Evolutionary conservation across 371 early-diverging fungal genomes (phyloP).

Genomic region (Mucor irregularis): DNA sequence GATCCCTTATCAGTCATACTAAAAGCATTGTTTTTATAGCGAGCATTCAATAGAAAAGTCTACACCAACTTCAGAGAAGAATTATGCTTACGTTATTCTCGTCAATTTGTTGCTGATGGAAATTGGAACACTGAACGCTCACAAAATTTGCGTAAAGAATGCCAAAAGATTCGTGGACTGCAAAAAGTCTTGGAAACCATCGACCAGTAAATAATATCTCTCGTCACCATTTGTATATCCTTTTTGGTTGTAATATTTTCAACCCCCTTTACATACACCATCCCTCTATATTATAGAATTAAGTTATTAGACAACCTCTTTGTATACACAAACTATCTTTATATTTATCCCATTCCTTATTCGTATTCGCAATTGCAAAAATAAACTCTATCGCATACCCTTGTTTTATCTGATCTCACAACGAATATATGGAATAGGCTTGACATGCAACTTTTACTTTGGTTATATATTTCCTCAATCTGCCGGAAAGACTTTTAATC

Average conservation of each 20-base stretch:
- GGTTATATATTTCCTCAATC: too few relatives aligned
- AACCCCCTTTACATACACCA: not conserved
- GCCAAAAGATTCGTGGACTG: conserved; percentile 53
- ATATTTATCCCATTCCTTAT: too few relatives aligned
- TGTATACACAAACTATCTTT: too few relatives aligned
- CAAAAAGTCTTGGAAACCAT: conserved; percentile 11
- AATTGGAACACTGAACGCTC: conserved; percentile 51
- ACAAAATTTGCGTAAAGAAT: conserved; percentile 52
- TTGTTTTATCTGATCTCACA: too few relatives aligned
- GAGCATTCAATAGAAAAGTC: conserved; percentile 60
- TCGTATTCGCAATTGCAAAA: too few relatives aligned
- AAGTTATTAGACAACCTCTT: too few relatives aligned
- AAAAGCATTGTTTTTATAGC: conserved; percentile 43
- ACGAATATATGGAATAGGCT: too few relatives aligned
- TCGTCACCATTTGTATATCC: conserved; percentile 8
- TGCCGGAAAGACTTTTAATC: too few relatives aligned
- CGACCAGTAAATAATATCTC: conserved; percentile 1
- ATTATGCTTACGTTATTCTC: conserved; percentile 61
- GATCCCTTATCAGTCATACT: not conserved
- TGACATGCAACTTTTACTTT: too few relatives aligned
- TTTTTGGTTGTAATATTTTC: not conserved
- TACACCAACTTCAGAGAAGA: conserved; percentile 70
- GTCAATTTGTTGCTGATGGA: conserved; percentile 50
- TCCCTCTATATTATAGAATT: too few relatives aligned
- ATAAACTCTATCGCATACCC: too few relatives aligned